phyloP scores from a whole-genome alignment of 768 basidiomycete species.

The Agaricus bisporus region DNA sequence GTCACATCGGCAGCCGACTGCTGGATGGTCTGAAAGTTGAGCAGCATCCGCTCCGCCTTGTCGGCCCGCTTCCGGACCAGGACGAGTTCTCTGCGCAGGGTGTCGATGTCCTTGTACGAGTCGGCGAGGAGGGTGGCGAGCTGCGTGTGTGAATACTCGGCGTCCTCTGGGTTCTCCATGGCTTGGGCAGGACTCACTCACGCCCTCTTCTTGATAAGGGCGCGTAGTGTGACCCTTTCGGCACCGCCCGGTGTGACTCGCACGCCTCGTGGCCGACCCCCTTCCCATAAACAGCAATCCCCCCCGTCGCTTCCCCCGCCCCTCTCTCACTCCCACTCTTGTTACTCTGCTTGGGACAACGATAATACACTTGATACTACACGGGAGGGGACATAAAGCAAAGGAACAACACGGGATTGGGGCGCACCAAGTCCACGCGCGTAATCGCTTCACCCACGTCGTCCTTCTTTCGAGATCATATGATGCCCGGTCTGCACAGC shows the following conservation, averaged over 20 bases:
- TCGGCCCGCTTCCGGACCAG: slow-evolving; percentile 39
- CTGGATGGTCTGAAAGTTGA: slow-evolving; percentile 2
- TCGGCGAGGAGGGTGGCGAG: slow-evolving; percentile 53
- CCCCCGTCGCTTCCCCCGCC: neutral
- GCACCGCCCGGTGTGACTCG: slow-evolving; percentile 7
- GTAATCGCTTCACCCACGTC: slow-evolving; percentile 3
- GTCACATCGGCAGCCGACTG: slow-evolving; percentile 14
- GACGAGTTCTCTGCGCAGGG: slow-evolving; percentile 43
- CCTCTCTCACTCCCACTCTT: neutral
- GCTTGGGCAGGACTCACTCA: neutral
- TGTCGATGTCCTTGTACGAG: slow-evolving; percentile 47
- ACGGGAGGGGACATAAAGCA: too few relatives aligned
- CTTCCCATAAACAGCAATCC: neutral
- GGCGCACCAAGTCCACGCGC: slow-evolving; percentile 7
- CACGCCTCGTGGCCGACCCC: slow-evolving; percentile 6
- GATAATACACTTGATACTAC: too few relatives aligned
- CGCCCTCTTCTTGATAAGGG: slow-evolving; percentile 1
- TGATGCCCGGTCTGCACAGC: slow-evolving; percentile 2
- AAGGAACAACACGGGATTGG: too few relatives aligned
- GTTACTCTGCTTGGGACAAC: too few relatives aligned
- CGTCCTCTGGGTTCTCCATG: slow-evolving; percentile 1
- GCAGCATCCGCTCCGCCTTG: slow-evolving; percentile 39
- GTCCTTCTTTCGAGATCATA: neutral
- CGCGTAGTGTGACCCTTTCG: slow-evolving; percentile 6
- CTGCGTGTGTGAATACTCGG: slow-evolving; percentile 28